Conservation (phyloP, 2,329 filamentous ascomycete species). For the Exophiala calicioides region DNA sequence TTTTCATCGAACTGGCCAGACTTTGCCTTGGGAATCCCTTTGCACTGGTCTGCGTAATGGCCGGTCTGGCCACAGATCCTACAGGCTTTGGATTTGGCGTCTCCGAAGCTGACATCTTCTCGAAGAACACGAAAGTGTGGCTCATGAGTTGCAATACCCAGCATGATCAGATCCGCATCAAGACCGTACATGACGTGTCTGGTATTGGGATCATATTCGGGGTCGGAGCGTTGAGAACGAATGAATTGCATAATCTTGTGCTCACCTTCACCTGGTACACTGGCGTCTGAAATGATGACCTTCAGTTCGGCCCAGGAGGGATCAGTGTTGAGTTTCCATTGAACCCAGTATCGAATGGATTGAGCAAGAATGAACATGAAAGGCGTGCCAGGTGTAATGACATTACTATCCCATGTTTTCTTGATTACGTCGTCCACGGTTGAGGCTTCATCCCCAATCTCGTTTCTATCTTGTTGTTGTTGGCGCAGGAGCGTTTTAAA, state of each 20-base stretch:
- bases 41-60: constrained; percentile 84
- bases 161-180: constrained; percentile 98
- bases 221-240: constrained; percentile 84
- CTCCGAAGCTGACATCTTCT: constrained; percentile 94
- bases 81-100: constrained; percentile 79
- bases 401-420: constrained; percentile 88
- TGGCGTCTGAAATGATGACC: constrained; percentile 97
- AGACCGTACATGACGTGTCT: constrained; percentile 97
- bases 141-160: constrained; percentile 94
- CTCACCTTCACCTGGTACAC: constrained; percentile 95
- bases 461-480: constrained; percentile 63
- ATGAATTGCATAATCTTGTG: constrained; percentile 99
- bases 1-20: constrained; percentile 81
- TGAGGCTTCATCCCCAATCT: constrained; percentile 59
- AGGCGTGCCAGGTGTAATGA: constrained; percentile 92
- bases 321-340: constrained; percentile 96
- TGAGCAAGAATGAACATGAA: constrained; percentile 96
- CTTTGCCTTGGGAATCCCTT: constrained; percentile 75
- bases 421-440: constrained; percentile 62
- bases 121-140: constrained; percentile 94
- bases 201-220: constrained; percentile 93
- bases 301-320: constrained; percentile 95
- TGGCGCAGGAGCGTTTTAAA: constrained; percentile 80
- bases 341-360: constrained; percentile 92
- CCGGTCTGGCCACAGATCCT: constrained; percentile 88